These are phyloP conservation scores for Cryptococcus deneoformans DNA, from an alignment of 1,284 basidiomycete genomes.

Conservation along the genomic window DNA sequence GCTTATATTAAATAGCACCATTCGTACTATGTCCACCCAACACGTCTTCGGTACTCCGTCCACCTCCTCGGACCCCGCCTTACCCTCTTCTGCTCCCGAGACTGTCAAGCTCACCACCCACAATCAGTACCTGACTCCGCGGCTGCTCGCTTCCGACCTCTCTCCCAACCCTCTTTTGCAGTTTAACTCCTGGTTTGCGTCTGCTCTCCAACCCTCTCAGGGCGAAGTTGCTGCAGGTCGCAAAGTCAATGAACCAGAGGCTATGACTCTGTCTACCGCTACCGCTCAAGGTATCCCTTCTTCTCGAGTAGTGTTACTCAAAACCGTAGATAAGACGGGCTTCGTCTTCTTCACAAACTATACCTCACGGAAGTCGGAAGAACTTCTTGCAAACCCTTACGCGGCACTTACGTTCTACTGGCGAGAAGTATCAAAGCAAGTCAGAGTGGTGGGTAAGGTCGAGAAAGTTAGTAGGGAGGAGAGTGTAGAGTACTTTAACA, in stretches of 20 bases:
- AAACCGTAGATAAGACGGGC: slow-evolving; percentile 76
- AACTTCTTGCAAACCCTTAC: slow-evolving; percentile 71
- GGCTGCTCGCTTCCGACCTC: slow-evolving; percentile 61
- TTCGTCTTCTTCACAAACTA: slow-evolving; percentile 99
- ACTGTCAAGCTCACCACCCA: slow-evolving; percentile 61
- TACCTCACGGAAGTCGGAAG: slow-evolving; percentile 81
- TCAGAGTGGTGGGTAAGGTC: slow-evolving; percentile 80
- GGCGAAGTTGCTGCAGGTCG: slow-evolving; percentile 35
- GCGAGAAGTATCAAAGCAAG: slow-evolving; percentile 75
- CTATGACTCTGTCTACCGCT: slow-evolving; percentile 81
- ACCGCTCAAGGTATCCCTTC: slow-evolving; percentile 72
- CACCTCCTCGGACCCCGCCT: not conserved
- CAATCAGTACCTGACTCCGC: slow-evolving; percentile 67
- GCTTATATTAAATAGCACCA: not conserved
- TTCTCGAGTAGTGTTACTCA: slow-evolving; percentile 85
- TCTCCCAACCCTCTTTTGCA: slow-evolving; percentile 69
- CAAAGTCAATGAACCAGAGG: slow-evolving; percentile 76
- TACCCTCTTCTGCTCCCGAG: slow-evolving; percentile 4
- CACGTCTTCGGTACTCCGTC: slow-evolving; percentile 15
- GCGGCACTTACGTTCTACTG: slow-evolving; percentile 89
- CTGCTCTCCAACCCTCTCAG: slow-evolving; percentile 51
- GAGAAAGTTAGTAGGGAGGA: slow-evolving; percentile 71
- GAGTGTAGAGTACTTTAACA: slow-evolving; percentile 79
- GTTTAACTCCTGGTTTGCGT: slow-evolving; percentile 79
- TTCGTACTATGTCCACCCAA: slow-evolving; percentile 7